phyloP scores from a whole-genome alignment of 2,329 filamentous ascomycete genomes.

The Pseudogymnoascus sp. region DNA sequence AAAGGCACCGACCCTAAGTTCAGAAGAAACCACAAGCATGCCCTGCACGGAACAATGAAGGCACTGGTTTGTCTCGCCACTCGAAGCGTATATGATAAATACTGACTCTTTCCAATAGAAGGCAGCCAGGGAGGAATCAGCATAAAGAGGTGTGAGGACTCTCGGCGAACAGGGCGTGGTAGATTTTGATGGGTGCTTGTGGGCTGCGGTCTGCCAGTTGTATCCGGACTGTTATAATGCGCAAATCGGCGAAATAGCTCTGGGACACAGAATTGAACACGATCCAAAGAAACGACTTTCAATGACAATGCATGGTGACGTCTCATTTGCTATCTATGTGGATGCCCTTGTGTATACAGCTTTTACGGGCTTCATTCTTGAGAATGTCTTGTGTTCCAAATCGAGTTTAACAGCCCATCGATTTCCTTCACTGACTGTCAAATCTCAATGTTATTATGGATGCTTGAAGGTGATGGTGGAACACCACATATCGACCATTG shows the following conservation, averaged over 20 bases:
- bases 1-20: conserved; percentile 99
- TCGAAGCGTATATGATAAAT: not conserved
- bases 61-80: conserved; percentile 66
- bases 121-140: not conserved
- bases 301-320: conserved; percentile 5
- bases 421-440: not conserved
- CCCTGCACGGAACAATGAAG: conserved; percentile 97
- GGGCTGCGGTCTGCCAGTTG: conserved; percentile 4
- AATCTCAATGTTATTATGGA: not conserved
- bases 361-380: not conserved
- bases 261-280: conserved; percentile 5
- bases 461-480: not conserved
- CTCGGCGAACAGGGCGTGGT: conserved; percentile 3
- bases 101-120: conserved; percentile 4
- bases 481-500: not conserved
- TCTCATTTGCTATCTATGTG: not conserved
- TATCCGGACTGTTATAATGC: conserved; percentile 7
- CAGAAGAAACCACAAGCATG: conserved; percentile 99
- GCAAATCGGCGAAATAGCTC: conserved; percentile 7
- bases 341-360: not conserved
- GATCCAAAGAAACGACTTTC: conserved; percentile 9
- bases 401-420: not conserved
- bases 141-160: not conserved
- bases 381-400: not conserved
- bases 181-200: conserved; percentile 6